phyloP scores from a whole-genome alignment of 225 moss, liverwort and hornwort species.

The Rhytidiadelphus loreus region DNA sequence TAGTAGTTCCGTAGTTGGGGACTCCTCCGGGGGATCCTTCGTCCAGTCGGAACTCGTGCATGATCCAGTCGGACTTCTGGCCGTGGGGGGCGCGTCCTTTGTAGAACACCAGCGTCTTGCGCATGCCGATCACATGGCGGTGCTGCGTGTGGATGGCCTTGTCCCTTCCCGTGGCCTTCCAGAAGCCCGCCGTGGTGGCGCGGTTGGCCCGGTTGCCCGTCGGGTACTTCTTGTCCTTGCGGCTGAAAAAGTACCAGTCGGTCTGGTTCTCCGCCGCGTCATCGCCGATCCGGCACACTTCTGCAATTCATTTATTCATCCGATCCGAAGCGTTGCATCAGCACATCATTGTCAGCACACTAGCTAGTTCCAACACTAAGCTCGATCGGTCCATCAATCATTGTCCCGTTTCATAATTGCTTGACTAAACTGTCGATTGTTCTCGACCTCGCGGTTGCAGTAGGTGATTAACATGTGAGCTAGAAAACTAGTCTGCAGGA shows the following conservation, averaged over 20 bases:
- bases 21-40: neutral
- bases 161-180: constrained; percentile 94
- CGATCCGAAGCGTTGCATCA: constrained; percentile 20
- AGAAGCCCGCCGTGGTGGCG: constrained; percentile 66
- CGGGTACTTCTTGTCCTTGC: constrained; percentile 83
- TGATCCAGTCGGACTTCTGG: constrained; percentile 49
- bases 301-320: neutral
- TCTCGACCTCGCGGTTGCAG: neutral
- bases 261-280: constrained; percentile 32
- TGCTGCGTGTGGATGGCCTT: constrained; percentile 47
- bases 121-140: constrained; percentile 38
- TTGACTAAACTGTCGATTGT: neutral
- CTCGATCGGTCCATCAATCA: neutral
- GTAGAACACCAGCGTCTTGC: constrained; percentile 52
- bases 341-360: neutral
- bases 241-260: constrained; percentile 79
- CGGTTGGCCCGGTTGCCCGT: constrained; percentile 77
- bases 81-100: constrained; percentile 41
- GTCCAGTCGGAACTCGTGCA: constrained; percentile 52
- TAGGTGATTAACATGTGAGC: neutral
- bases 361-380: neutral
- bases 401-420: neutral
- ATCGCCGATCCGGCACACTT: constrained; percentile 56
- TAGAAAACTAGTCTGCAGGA: neutral
- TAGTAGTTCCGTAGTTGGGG: neutral